Evolutionary conservation across 2,329 filamentous ascomycete species (phyloP).

Genomic region (Exutisphaerella laricina): DNA sequence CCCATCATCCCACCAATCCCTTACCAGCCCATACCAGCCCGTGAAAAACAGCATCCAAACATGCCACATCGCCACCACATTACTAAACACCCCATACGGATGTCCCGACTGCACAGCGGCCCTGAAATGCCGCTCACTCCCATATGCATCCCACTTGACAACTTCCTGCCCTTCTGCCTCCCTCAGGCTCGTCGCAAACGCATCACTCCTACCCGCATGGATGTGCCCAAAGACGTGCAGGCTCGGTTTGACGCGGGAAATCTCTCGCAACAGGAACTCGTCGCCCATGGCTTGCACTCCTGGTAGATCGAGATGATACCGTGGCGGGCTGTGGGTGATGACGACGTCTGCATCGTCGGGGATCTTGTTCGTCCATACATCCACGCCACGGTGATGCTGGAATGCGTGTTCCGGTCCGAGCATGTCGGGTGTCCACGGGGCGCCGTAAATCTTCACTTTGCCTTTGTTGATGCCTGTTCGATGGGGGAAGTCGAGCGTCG

Average conservation of each 20-base stretch:
- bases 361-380: conserved; percentile 68
- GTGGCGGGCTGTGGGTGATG: conserved; percentile 74
- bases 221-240: conserved; percentile 84
- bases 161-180: conserved; percentile 60
- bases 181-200: conserved; percentile 20
- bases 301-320: conserved; percentile 62
- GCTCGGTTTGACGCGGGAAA: conserved; percentile 66
- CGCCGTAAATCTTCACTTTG: conserved; percentile 66
- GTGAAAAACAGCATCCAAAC: conserved; percentile 47
- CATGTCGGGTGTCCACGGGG: conserved; percentile 61
- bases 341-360: conserved; percentile 70
- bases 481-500: conserved; percentile 55
- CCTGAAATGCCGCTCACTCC: conserved; percentile 64
- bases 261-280: conserved; percentile 59
- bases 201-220: conserved; percentile 54
- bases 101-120: conserved; percentile 45
- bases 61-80: conserved; percentile 46
- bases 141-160: conserved; percentile 67
- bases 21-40: conserved; percentile 35
- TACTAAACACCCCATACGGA: conserved; percentile 34
- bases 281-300: conserved; percentile 57
- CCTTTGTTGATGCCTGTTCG: background rate
- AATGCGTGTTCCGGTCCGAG: conserved; percentile 68
- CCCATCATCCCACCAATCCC: conserved; percentile 34
- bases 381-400: conserved; percentile 60